Base-by-base conservation (phyloP, 371 early-diverging fungal species). In the Apophysomyces elegans region DNA sequence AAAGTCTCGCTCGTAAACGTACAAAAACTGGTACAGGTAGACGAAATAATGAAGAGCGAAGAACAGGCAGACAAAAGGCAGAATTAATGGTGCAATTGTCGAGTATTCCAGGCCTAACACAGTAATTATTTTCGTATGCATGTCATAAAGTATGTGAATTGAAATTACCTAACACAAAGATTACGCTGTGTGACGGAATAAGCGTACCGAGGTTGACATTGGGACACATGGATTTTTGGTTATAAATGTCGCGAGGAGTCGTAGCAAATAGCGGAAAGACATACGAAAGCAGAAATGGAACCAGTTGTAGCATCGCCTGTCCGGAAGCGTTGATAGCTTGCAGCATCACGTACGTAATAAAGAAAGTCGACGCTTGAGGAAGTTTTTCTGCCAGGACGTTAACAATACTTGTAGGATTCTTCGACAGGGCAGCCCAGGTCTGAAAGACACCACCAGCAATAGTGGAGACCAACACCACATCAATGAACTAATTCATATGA, bases 261-360 rank as follows among this genome's bases (percentile, higher is more conserved):
- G 83, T 89, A 35, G 84, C 85, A 35, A 93, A 82, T 38, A 93
- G 67, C 5, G 87, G 83, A 63, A 86, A 70, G 5, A 93, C 39
- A 39, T 86, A 87, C 38, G 91, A 85, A 36, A 91, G 63, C 1
- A 90, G 67, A 41, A 92, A 78, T 1, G 89, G 88, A 0, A 78
- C 88, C 4, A 88, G 58, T 71, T 92, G 93, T 35, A 91, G 68
- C 32, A 95, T 72, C 63, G 89, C 88, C 58, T 84, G 78, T 11
- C 90, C 84, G 0, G 93, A 86, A 26, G 88, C 85, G 0, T 88
- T 84, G 16, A 91, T 76, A 2, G 88, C 80, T 56, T 86, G 88
- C 54, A 96, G 85, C 78, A 94, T 78, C 5, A 93, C 84, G 73
- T 92, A 96, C 13, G 90, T 91, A 58, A 93, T 87, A 65, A 92